Evolutionary conservation across 306 rosid species (phyloP).

Genomic region (Prunus persica): Prunus_persica_NCBIv2 NC_034011.1:178501-179000

Average conservation of each 20-base stretch:
- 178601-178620: conserved; percentile 94
- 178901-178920: neutral
- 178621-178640: conserved; percentile 90
- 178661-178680: conserved; percentile 90
- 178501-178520: conserved; percentile 4
- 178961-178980: neutral
- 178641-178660: conserved; percentile 98
- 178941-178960: neutral
- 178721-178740: conserved; percentile 92
- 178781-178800: neutral
- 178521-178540: conserved; percentile 96
- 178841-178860: neutral
- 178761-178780: conserved; percentile 37
- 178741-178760: conserved; percentile 68
- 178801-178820: neutral
- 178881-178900: neutral
- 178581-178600: conserved; percentile 96
- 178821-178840: neutral
- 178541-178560: conserved; percentile 92
- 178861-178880: neutral
- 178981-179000: neutral
- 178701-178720: conserved; percentile 87
- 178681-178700: conserved; percentile 93
- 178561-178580: conserved; percentile 99
- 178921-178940: neutral